Base-by-base conservation (phyloP, 768 basidiomycete genomes). In the Omphalotus guepiniiformis region DNA sequence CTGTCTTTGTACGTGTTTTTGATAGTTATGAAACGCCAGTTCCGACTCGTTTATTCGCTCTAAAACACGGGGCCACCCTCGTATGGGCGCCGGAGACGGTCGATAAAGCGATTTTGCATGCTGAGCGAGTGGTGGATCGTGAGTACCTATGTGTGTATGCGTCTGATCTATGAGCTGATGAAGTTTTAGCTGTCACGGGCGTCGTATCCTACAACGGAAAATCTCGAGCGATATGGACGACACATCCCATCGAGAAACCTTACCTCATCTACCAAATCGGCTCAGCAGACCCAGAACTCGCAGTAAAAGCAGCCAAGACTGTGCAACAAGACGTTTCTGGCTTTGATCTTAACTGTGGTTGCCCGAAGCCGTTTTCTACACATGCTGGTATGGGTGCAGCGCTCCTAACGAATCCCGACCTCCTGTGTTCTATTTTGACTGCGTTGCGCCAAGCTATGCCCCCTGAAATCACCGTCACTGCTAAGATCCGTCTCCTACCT, bases 31-130 rank as follows among this genome's bases (percentile, higher is more conserved):
- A 26, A 55, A 58, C 13, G 26, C 6, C 60, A 94, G 92, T 94
- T 21, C 91, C 90, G 0, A 92, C 87, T 27, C 82, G 92, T 22
- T 64, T 95, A 5, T 83, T 89, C 53, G 84, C 93, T 12, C 72
- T 98, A 32, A 93, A 93, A 56, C 88, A 97, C 60, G 94, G 95
- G 3, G 94, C 95, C 2, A 84, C 85, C 8, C 74, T 98, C 11
- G 93, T 98, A 1, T 97, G 95, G 96, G 86, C 89, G 9, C 96
- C 96, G 0, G 96, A 99, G 63, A 86, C 89, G 40, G 87, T 99
- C 6, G 96, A 99, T 70, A 93, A 88, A 67, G 96, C 96, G 13
- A 92, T 99, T 44, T 69, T 98, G 25, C 88, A 94, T 48, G 68
- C 89, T 0, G 78, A 84, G 53, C 77, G 96, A 50, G 79, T 73